phyloP scores from a whole-genome alignment of 441 rosid genomes.

The Viola pubescens region DNA sequence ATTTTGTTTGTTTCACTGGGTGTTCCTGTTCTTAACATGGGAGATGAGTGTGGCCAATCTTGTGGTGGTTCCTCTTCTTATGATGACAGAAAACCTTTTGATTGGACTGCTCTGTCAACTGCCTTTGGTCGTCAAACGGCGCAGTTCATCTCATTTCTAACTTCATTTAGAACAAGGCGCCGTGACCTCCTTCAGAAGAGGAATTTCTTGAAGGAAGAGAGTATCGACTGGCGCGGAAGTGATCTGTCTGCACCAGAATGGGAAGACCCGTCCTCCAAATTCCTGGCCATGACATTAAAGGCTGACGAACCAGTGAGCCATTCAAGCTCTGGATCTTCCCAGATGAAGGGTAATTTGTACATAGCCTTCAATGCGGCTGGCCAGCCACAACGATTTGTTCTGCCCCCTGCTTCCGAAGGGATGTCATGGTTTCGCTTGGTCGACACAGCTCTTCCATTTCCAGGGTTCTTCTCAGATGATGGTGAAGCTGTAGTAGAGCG shows the following conservation, averaged over 20 bases:
- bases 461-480: slow-evolving; percentile 57
- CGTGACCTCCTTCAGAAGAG: slow-evolving; percentile 58
- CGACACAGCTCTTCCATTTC: slow-evolving; percentile 76
- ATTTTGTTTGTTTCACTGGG: slow-evolving; percentile 69
- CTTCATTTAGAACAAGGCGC: slow-evolving; percentile 52
- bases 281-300: slow-evolving; percentile 66
- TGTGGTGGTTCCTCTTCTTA: slow-evolving; percentile 57
- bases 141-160: slow-evolving; percentile 63
- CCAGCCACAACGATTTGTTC: slow-evolving; percentile 31
- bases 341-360: slow-evolving; percentile 43
- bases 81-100: slow-evolving; percentile 42
- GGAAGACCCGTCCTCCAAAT: slow-evolving; percentile 60
- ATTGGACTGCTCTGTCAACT: slow-evolving; percentile 59
- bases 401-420: slow-evolving; percentile 52
- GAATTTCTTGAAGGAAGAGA: slow-evolving; percentile 56
- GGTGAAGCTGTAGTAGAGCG: slow-evolving; percentile 50
- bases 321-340: slow-evolving; percentile 26
- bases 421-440: slow-evolving; percentile 59
- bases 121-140: slow-evolving; percentile 63
- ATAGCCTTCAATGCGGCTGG: slow-evolving; percentile 61
- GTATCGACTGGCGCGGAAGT: slow-evolving; percentile 67
- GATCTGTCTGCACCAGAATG: slow-evolving; percentile 65
- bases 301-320: slow-evolving; percentile 31
- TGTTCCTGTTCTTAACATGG: slow-evolving; percentile 84
- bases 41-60: slow-evolving; percentile 90